Percentiles rank a stretch among this genome's conserved stretches.
phyloP scores from a whole-genome alignment of 2,329 filamentous ascomycete genomes.

The Parastagonospora nodorum region DNA sequence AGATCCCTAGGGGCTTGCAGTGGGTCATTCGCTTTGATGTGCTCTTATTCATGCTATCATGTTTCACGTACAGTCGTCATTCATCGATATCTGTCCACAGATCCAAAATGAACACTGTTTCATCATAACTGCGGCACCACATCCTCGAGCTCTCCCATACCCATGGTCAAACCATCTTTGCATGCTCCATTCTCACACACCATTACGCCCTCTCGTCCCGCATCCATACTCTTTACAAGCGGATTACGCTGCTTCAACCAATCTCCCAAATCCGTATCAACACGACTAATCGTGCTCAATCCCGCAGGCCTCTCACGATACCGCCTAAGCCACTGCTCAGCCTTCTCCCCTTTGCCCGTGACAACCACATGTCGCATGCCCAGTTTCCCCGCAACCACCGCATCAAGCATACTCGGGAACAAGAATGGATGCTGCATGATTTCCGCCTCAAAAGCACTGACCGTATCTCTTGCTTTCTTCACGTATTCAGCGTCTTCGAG shows the following conservation, averaged over 20 bases:
- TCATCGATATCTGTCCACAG: not conserved
- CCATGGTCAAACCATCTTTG: constrained; percentile 47
- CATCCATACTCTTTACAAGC: constrained; percentile 51
- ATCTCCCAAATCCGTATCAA: constrained; percentile 39
- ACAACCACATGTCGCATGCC: constrained; percentile 68
- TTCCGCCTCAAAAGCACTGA: constrained; percentile 87
- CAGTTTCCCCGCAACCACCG: constrained; percentile 74
- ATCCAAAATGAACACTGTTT: not conserved
- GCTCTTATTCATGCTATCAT: not conserved
- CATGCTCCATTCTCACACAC: constrained; percentile 50
- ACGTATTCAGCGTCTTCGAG: constrained; percentile 69
- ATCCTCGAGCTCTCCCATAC: constrained; percentile 35
- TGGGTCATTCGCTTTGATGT: not conserved
- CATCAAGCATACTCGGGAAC: constrained; percentile 78
- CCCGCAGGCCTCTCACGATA: constrained; percentile 47
- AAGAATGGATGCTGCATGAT: constrained; percentile 92
- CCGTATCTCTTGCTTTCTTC: constrained; percentile 71
- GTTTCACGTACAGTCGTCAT: not conserved
- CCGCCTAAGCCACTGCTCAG: constrained; percentile 49
- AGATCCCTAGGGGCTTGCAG: not conserved
- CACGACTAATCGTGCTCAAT: constrained; percentile 39
- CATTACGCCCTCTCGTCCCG: constrained; percentile 42
- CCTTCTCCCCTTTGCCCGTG: constrained; percentile 53
- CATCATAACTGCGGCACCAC: constrained; percentile 13
- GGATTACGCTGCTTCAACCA: constrained; percentile 60